Evolutionary conservation across 371 early-diverging fungal genomes (phyloP), one percentile per base, ranked within the genome.

Genomic region (Mucor indicus): DNA sequence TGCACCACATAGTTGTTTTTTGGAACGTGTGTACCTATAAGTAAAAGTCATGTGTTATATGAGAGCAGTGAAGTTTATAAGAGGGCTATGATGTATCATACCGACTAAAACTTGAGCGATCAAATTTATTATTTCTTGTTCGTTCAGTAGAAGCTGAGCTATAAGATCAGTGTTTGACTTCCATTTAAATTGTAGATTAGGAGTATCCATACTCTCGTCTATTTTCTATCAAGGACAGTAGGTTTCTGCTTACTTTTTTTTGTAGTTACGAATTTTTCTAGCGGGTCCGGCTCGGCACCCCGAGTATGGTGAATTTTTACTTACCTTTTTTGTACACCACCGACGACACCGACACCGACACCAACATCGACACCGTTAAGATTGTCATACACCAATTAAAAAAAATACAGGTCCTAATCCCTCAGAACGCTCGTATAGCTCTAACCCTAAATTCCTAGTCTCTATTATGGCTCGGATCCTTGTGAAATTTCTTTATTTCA

Each of bases 1-100:
- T 44, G 33, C 46, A 53, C 45, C 16, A 40, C 40, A 45, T 45
- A 53, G 32, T 30, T 45, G 35, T 40, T 53, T 45, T 53, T 45
- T 53, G 40, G 46, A 17, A 45, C 31, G 53, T 45, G 25, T 31
- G 46, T 53, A 45, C 46, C 37, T 43, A 21, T 44, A 21, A 44
- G 9, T 44, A 17, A 29, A 29, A n/a, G 30, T 29, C 30, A 29
- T 29, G 30, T 29, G 30, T 29, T 29, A 29, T 29, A 29, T 29
- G 30, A 29, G 30, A 29, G 30, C 30, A 29, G 30, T 29, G 30
- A 29, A 21, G 21, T 38, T 38, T 38, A 21, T 38, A 21, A 38
- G 38, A 38, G 37, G 37, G 37, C 37, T 37, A 37, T 37, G 37
- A 37, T 37, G 30, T 29, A 29, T 29, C 30, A 29, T 29, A 29